These are phyloP conservation scores for Taiwanofungus camphoratus DNA, from an alignment of 1,284 basidiomycete species.

Conservation along the genomic window DNA sequence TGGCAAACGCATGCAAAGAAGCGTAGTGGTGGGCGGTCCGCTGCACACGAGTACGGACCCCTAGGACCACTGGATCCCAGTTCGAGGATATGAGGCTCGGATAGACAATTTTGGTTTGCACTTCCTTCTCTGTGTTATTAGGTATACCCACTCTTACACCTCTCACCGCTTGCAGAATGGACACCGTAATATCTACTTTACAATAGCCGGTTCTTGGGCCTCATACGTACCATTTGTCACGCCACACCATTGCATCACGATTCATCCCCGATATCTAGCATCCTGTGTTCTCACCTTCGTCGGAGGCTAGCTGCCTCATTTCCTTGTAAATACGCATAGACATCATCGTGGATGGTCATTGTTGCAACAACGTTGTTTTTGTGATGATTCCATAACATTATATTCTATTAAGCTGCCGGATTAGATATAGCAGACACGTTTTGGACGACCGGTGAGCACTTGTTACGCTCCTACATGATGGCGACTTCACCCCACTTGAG, in stretches of 20 bases:
- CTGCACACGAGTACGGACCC: constrained; percentile 59
- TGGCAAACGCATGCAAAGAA: constrained; percentile 39
- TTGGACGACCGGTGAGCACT: no score
- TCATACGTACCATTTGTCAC: neutral
- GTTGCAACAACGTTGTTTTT: neutral
- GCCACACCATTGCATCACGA: neutral
- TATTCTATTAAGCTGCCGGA: neutral
- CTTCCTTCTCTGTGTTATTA: constrained; percentile 16
- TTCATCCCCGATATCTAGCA: neutral
- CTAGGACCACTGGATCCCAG: constrained; percentile 71
- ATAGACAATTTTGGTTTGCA: constrained; percentile 15
- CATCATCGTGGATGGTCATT: neutral
- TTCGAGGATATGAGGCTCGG: constrained; percentile 22
- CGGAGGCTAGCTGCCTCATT: neutral
- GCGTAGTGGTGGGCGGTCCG: constrained; percentile 38
- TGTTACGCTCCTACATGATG: no score
- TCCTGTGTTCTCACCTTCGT: neutral
- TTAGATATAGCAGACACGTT: no score
- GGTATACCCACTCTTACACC: constrained; percentile 15
- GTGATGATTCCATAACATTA: neutral
- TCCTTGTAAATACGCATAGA: constrained; percentile 2
- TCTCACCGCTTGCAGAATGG: neutral
- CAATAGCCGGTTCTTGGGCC: neutral
- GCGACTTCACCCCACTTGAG: no score
- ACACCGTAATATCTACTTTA: neutral